These are phyloP conservation scores for Endocalyx cinctus DNA, from an alignment of 2,329 filamentous ascomycete genomes.

Conservation along the genomic window DNA sequence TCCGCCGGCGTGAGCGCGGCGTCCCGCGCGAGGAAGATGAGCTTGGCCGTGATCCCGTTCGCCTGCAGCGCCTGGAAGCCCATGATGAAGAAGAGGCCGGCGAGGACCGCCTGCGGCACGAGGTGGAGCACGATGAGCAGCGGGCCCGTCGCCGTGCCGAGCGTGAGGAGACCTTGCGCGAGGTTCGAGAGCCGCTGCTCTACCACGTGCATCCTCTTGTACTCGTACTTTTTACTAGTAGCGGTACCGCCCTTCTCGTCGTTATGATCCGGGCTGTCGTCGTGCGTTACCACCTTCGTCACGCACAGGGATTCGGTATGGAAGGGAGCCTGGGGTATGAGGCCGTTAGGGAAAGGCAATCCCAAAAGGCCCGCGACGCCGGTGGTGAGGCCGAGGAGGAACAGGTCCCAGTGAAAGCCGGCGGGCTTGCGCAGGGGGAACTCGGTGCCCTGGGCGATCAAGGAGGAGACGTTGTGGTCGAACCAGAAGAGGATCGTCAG, in stretches of 20 bases:
- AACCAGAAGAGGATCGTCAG: constrained; percentile 86
- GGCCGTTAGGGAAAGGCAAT: constrained; percentile 75
- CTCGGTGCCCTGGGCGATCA: constrained; percentile 79
- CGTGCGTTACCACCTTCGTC: constrained; percentile 49
- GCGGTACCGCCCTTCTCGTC: constrained; percentile 50
- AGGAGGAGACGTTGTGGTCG: constrained; percentile 81
- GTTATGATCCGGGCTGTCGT: constrained; percentile 47
- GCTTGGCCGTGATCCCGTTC: constrained; percentile 73
- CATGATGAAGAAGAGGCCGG: constrained; percentile 82
- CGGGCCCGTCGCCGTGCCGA: constrained; percentile 74
- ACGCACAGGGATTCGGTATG: constrained; percentile 77
- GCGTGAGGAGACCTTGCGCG: constrained; percentile 69
- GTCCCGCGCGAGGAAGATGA: constrained; percentile 67
- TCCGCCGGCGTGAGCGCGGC: constrained; percentile 51
- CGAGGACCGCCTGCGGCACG: constrained; percentile 74
- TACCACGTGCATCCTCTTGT: constrained; percentile 58
- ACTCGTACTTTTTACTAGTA: constrained; percentile 35
- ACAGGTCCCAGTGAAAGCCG: constrained; percentile 82
- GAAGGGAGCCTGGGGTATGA: constrained; percentile 80
- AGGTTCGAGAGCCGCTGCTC: constrained; percentile 79
- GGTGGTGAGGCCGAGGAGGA: constrained; percentile 74
- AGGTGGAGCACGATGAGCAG: constrained; percentile 69
- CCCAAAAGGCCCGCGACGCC: constrained; percentile 71
- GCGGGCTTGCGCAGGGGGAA: constrained; percentile 77
- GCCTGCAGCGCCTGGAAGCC: constrained; percentile 70